Base-by-base conservation (phyloP, 2,329 filamentous ascomycete genomes). In the Fusarium bulbicola region DNA sequence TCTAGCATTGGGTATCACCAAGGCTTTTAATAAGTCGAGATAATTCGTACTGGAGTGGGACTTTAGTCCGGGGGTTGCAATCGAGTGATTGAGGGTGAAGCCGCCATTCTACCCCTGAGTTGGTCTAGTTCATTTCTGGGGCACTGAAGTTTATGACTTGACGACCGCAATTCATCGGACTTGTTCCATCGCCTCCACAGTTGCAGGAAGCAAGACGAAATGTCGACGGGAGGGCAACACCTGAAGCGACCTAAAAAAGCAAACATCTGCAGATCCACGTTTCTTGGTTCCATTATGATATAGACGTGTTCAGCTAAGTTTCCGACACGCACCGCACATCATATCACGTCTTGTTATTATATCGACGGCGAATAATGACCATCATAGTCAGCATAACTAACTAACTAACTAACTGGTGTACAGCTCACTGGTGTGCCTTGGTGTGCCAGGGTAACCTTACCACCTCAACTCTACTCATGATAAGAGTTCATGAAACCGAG, bases 211-310 rank as follows among this genome's bases (percentile, higher is more conserved):
- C 40, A 68, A 30, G 20, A 40, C 39, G 37, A 34, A 57, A 59
- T 16, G 28, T 56, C 42, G 43, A 36, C 30, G 47, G 42, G 71
- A 72, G 67, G 63, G 68, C 53, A 59, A 72, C 39, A 60, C 66
- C 53, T 73, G 66, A 74, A 54, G 63, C 42, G 66, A 53, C 59
- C 66, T 58, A 40, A 62, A 60, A 53, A 63, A 61, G 63, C 43
- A 74, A 72, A 72, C 50, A 72, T 66, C 26, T 39, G 57, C 59
- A 73, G 70, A 68, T 66, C 70, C 53, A 63, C 62, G 68, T 46
- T 72, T 57, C 49, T 65, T 36, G 52, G 70, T 66, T 59, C 47
- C 69, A 73, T 60, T 67, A 60, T 43, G 46, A 64, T 39, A 53
- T 52, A 37, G 46, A 63, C 57, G 42, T 56, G 47, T 54, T 53